These are phyloP conservation scores for Begonia fuchsioides DNA, from an alignment of 306 rosid species.

Conservation along the genomic window DNA sequence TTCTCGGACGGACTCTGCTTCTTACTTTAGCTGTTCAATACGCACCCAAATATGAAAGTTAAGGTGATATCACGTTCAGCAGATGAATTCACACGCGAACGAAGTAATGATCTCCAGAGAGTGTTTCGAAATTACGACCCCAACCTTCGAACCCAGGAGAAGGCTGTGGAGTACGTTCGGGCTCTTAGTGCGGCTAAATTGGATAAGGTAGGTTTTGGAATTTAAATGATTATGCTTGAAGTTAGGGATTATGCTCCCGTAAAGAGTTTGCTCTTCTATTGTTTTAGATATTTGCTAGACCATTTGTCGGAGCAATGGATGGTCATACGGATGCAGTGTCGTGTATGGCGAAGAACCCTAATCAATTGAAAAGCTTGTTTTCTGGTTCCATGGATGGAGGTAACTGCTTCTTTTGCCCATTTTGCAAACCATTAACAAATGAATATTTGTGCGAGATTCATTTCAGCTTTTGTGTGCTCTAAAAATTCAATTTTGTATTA, in stretches of 20 bases:
- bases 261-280: not conserved
- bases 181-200: slow-evolving; percentile 83
- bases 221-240: not conserved
- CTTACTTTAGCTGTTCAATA: no score
- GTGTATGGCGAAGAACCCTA: slow-evolving; percentile 73
- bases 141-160: slow-evolving; percentile 65
- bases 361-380: slow-evolving; percentile 70
- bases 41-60: slow-evolving; percentile 36
- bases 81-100: slow-evolving; percentile 78
- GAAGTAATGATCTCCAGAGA: slow-evolving; percentile 96
- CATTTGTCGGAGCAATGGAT: slow-evolving; percentile 91
- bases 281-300: slow-evolving; percentile 73
- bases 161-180: slow-evolving; percentile 79
- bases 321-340: slow-evolving; percentile 83
- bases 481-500: no score
- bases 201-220: slow-evolving; percentile 41
- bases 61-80: slow-evolving; percentile 76
- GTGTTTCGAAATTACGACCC: slow-evolving; percentile 85
- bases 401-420: slow-evolving; percentile 14
- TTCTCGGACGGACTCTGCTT: no score
- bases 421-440: not conserved
- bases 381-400: slow-evolving; percentile 99
- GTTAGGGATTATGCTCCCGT: not conserved
- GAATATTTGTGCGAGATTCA: no score
- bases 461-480: no score